These are phyloP conservation scores for Lachnellula arida DNA, from an alignment of 2,329 filamentous ascomycete species.

Conservation along the genomic window DNA sequence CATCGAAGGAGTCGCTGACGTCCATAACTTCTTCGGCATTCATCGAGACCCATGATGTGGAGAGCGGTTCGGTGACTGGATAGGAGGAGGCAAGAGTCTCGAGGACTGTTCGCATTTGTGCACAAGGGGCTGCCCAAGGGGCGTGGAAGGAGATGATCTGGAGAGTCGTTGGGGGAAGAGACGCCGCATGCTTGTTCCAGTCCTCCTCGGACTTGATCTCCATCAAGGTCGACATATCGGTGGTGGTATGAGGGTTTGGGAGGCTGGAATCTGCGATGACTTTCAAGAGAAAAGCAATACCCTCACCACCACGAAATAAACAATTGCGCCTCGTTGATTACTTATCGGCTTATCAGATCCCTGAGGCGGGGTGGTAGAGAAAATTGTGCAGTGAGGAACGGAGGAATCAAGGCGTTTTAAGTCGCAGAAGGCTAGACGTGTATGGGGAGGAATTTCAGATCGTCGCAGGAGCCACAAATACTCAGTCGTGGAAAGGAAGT, in stretches of 20 bases:
- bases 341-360: conserved; percentile 10
- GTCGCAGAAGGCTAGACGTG: background rate
- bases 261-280: background rate
- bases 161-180: conserved; percentile 65
- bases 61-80: conserved; percentile 59
- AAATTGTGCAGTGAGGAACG: background rate
- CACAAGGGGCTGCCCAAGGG: conserved; percentile 93
- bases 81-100: conserved; percentile 83
- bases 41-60: conserved; percentile 79
- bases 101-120: conserved; percentile 87
- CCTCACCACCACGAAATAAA: too few relatives aligned
- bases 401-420: background rate
- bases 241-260: background rate
- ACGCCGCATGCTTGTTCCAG: conserved; percentile 65
- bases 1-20: conserved; percentile 86
- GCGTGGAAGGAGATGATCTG: conserved; percentile 92
- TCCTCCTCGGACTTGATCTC: conserved; percentile 70
- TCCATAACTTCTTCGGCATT: conserved; percentile 94
- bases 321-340: background rate
- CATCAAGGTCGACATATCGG: conserved; percentile 67
- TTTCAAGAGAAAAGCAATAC: too few relatives aligned
- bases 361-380: background rate
- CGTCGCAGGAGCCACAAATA: too few relatives aligned
- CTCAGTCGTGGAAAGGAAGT: background rate
- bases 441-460: conserved; percentile 10